A percentile compares a stretch with the other conserved stretches of the same genome.
Evolutionary conservation across 495 filamentous ascomycete genomes (phyloP).

Genomic region (Annulohypoxylon bovei): DNA sequence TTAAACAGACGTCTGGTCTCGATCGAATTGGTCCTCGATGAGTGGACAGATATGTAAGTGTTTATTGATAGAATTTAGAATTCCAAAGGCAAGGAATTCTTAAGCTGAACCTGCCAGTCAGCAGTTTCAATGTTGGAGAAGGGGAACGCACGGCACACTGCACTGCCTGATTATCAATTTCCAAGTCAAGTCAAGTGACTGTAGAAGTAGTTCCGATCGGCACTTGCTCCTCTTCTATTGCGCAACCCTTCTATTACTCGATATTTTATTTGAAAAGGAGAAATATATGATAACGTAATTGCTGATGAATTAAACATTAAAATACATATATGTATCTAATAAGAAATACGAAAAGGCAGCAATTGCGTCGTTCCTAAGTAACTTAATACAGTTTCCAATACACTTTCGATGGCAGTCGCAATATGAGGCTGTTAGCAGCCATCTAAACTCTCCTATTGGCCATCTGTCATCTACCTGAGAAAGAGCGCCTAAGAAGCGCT

Average conservation of each 20-base stretch:
- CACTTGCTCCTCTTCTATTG: constrained; percentile 22
- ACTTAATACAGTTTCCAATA: neutral
- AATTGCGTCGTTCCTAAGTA: neutral
- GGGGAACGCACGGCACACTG: constrained; percentile 7
- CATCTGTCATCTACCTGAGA: neutral
- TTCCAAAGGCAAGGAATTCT: constrained; percentile 15
- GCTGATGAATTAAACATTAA: neutral
- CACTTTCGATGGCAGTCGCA: neutral
- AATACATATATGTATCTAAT: neutral
- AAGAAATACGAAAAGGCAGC: neutral
- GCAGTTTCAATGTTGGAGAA: constrained; percentile 25
- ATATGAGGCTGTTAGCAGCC: neutral
- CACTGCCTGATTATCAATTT: constrained; percentile 40
- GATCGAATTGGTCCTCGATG: neutral
- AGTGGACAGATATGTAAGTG: neutral
- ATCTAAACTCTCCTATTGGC: neutral
- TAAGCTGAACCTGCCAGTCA: constrained; percentile 7
- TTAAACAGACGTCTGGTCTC: neutral
- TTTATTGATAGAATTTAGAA: constrained; percentile 10
- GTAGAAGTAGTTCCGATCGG: constrained; percentile 39
- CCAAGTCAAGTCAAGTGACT: constrained; percentile 33
- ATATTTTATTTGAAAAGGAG: constrained; percentile 1
- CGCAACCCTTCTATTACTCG: neutral
- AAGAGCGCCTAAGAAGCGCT: constrained; percentile 4
- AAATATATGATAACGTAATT: neutral